These are phyloP conservation scores for Tardiomyces digboiensis DNA, from an alignment of 1,139 yeast species.

Conservation along the genomic window DNA sequence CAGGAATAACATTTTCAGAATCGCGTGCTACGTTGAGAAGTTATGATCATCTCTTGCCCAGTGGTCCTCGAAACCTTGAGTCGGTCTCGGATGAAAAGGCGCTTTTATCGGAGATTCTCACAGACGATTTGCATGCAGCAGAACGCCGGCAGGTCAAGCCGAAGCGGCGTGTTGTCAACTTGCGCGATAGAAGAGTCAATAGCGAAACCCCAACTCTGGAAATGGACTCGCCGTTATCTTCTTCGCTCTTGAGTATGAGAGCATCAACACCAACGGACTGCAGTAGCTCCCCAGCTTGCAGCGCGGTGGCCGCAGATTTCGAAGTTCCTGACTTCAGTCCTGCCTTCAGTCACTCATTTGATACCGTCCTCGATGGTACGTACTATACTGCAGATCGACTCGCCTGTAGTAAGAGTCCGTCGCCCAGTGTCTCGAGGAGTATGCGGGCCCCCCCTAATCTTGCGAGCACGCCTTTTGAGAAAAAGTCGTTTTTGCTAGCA, in stretches of 20 bases:
- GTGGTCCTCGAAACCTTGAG: neutral
- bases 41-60: neutral
- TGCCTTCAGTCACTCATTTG: neutral
- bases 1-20: neutral
- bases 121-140: neutral
- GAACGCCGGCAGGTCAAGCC: slow-evolving; percentile 12
- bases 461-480: neutral
- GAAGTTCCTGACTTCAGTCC: no score
- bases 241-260: neutral
- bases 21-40: neutral
- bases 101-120: neutral
- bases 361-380: neutral
- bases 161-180: slow-evolving; percentile 22
- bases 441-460: neutral
- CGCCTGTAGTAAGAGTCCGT: neutral
- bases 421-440: neutral
- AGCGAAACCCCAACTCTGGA: neutral
- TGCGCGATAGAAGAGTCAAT: slow-evolving; percentile 7
- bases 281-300: neutral
- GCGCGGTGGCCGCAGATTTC: neutral
- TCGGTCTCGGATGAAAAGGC: neutral
- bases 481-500: neutral
- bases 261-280: neutral
- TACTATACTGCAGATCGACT: neutral
- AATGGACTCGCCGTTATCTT: neutral